These are phyloP conservation scores for Suillus weaverae DNA, from an alignment of 768 basidiomycete genomes.

Conservation along the genomic window DNA sequence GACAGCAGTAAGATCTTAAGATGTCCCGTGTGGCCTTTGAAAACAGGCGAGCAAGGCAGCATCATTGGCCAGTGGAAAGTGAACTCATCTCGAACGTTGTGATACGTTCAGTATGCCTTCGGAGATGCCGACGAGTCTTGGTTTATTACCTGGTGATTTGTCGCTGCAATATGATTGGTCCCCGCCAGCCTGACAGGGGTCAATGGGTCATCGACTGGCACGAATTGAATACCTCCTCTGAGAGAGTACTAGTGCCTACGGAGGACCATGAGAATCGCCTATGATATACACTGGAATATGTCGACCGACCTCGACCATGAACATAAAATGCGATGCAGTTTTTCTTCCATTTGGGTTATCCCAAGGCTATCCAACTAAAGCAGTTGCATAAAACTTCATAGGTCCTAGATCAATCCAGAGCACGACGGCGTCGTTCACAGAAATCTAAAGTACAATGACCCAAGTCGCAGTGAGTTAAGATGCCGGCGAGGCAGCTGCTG, in stretches of 20 bases:
- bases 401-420: not conserved
- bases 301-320: not conserved
- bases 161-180: not conserved
- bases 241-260: not conserved
- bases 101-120: not conserved
- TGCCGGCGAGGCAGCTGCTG: slow-evolving; percentile 23
- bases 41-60: not conserved
- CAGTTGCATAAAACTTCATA: not conserved
- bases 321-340: not conserved
- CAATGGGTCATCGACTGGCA: not conserved
- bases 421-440: not conserved
- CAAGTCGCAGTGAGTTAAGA: slow-evolving; percentile 9
- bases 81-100: not conserved
- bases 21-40: not conserved
- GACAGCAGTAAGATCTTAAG: not conserved
- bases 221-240: not conserved
- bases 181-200: not conserved
- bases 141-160: not conserved
- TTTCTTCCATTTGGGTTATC: not conserved
- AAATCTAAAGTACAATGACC: slow-evolving; percentile 4
- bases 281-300: not conserved
- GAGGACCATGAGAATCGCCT: not conserved
- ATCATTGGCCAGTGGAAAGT: not conserved
- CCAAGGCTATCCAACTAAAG: not conserved
- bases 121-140: not conserved